These are phyloP conservation scores for Daphne laureola DNA, from an alignment of 441 rosid species.

Conservation along the genomic window DNA sequence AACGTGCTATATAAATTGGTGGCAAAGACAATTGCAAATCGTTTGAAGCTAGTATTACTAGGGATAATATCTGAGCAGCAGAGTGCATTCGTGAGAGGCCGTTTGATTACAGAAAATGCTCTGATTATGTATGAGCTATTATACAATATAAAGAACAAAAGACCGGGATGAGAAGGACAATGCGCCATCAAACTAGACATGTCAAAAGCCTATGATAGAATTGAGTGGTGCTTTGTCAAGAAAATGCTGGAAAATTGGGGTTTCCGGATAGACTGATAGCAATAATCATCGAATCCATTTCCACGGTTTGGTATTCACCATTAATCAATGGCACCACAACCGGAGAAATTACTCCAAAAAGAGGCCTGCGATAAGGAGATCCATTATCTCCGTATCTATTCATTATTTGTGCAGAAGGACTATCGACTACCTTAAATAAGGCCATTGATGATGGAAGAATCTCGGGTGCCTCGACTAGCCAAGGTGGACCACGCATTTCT, in stretches of 20 bases:
- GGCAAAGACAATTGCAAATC: neutral
- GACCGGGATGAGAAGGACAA: neutral
- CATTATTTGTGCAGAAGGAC: neutral
- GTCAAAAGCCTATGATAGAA: neutral
- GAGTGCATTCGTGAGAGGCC: neutral
- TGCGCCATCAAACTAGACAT: neutral
- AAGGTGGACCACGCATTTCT: neutral
- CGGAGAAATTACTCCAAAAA: neutral
- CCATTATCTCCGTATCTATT: neutral
- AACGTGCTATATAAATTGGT: neutral
- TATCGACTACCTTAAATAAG: neutral
- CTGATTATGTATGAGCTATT: neutral
- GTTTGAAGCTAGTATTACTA: neutral
- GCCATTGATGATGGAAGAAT: too few relatives aligned
- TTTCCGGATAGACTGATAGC: neutral
- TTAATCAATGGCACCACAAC: neutral
- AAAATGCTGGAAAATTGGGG: neutral
- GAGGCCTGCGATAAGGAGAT: too few relatives aligned
- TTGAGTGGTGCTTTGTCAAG: neutral
- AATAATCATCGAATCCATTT: neutral
- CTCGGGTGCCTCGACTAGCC: neutral
- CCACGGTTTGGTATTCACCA: neutral
- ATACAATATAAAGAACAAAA: neutral
- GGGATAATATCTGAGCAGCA: neutral
- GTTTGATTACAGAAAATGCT: neutral